Base-by-base conservation (phyloP, 2,329 filamentous ascomycete species). In the Dactylellina leptospora region DNA sequence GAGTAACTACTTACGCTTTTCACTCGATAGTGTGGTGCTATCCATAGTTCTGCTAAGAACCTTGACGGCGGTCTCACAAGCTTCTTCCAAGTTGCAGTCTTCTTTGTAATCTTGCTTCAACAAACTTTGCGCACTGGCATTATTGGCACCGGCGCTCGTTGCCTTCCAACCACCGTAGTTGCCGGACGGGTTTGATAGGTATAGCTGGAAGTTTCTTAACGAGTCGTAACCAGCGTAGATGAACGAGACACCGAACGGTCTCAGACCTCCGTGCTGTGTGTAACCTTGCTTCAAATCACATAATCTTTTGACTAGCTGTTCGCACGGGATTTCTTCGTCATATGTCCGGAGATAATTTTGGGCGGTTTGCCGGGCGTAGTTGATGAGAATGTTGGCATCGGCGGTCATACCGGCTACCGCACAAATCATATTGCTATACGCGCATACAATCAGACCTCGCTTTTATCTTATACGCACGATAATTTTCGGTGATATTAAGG, bases 1-100 rank as follows among this genome's bases (percentile, higher is more conserved):
- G n/a, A n/a, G 6, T 40, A 16, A 45, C 4, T 22, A 84, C 91
- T 81, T 83, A 96, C 93, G 96, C 87, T 99, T 99, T 86, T 99
- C 95, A 79, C 92, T 96, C 84, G 92, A 97, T 79, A 99, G 83
- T 85, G 97, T 99, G 60, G 93, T 97, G 61, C 93, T 96, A 81
- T 99, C 95, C 96, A 99, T 99, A 4, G 95, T 99, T 88, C 99
- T 99, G 86, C 95, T 97, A 76, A 99, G 83, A 74, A 99, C 95
- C 86, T 99, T 99, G 80, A 99, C 95, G 9, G 95, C 95, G 85
- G 97, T 90, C 60, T 90, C 92, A 80, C 95, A 99, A 3, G 96
- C 95, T 83, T 99, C 95, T 83, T 96, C 91, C 79, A 99, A 82
- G 76, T 91, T 90, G 81, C 93, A 97, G 77, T 97, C 93, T 82